Conservation (phyloP, 2,329 filamentous ascomycete species). For the Colletotrichum simmondsii region DNA sequence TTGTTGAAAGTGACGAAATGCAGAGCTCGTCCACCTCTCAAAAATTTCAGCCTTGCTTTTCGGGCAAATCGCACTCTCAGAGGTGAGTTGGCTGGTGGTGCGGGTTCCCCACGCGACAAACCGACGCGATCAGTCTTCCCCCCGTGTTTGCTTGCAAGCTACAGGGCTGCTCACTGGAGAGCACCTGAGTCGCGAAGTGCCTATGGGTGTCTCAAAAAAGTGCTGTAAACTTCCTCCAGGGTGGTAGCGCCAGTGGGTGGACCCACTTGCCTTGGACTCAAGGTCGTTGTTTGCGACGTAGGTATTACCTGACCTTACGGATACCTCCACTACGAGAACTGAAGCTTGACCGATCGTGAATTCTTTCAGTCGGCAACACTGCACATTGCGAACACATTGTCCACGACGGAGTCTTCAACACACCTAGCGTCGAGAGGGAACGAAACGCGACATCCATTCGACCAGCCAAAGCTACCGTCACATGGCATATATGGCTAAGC, state of each 20-base stretch:
- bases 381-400: not conserved
- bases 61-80: conserved; percentile 12
- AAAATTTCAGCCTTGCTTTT: conserved; percentile 50
- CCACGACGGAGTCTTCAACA: not conserved
- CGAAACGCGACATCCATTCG: not conserved
- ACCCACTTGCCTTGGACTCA: not conserved
- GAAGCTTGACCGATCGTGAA: conserved; percentile 5
- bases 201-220: too few species aligned
- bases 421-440: not conserved
- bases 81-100: not conserved
- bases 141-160: not conserved
- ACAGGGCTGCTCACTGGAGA: not conserved
- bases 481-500: conserved; percentile 1
- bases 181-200: not conserved
- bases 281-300: not conserved
- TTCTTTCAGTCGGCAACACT: conserved; percentile 8
- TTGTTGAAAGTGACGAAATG: conserved; percentile 21
- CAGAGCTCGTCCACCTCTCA: not conserved
- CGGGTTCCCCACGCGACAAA: conserved; percentile 12
- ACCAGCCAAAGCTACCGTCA: not conserved
- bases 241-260: not conserved
- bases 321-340: not conserved
- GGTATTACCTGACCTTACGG: not conserved
- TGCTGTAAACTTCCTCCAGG: not conserved
- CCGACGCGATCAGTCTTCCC: conserved; percentile 9